Conservation (phyloP, 306 rosid genomes). For the Amphicarpaea edgeworthii region DNA sequence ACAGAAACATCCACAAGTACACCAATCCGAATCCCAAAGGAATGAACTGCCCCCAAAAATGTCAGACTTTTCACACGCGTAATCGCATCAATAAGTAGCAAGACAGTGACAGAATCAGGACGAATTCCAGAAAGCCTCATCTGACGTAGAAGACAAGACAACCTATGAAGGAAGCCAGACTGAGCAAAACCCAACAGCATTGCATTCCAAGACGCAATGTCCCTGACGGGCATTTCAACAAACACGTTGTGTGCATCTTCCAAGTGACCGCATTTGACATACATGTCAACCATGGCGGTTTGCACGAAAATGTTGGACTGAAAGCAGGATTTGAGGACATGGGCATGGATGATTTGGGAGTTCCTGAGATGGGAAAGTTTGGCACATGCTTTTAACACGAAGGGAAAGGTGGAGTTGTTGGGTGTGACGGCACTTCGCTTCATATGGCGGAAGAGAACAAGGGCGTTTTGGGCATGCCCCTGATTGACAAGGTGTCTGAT, state of each 20-base stretch:
- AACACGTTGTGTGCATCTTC: constrained; percentile 59
- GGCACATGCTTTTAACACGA: constrained; percentile 62
- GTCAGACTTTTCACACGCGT: constrained; percentile 44
- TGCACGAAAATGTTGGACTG: constrained; percentile 55
- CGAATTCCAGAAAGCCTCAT: constrained; percentile 62
- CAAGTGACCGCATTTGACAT: constrained; percentile 53
- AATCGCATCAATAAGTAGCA: constrained; percentile 57
- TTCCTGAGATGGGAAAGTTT: constrained; percentile 46
- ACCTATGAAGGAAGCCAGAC: constrained; percentile 45
- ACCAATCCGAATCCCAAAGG: constrained; percentile 61
- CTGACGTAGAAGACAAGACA: constrained; percentile 48
- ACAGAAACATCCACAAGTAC: constrained; percentile 55
- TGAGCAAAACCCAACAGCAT: constrained; percentile 69
- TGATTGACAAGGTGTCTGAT: constrained; percentile 58
- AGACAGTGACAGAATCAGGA: constrained; percentile 62
- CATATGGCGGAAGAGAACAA: constrained; percentile 56
- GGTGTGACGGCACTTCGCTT: constrained; percentile 56
- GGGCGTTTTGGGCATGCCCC: constrained; percentile 49
- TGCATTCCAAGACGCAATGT: constrained; percentile 68
- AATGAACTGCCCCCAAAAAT: constrained; percentile 59
- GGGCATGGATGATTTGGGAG: constrained; percentile 58
- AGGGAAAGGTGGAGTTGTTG: constrained; percentile 60
- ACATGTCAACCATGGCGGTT: constrained; percentile 64
- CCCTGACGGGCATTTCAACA: constrained; percentile 61
- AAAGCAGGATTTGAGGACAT: constrained; percentile 58